Percentiles rank a stretch among this genome's conserved stretches.
Conservation (phyloP, 2,329 filamentous ascomycete species). For the Paraconiothyrium brasiliense region DNA sequence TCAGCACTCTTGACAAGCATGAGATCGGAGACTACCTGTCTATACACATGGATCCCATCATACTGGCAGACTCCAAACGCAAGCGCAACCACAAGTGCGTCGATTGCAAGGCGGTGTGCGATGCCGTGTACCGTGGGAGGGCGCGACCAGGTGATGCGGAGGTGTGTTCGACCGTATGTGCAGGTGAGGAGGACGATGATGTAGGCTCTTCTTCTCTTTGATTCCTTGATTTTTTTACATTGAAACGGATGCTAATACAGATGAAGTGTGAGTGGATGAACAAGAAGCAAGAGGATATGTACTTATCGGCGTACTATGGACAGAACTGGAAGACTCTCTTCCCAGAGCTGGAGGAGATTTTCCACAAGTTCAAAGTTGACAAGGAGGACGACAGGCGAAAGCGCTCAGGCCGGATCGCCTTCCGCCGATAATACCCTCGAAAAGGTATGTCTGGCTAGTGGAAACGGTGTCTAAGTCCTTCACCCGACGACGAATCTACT, state of each 20-base stretch:
- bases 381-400: too few relatives aligned
- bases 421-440: not conserved
- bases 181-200: not conserved
- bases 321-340: not conserved
- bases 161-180: not conserved
- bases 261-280: not conserved
- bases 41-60: not conserved
- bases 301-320: not conserved
- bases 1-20: not conserved
- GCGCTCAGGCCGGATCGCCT: not conserved
- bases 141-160: not conserved
- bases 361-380: not conserved
- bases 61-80: not conserved
- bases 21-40: not conserved
- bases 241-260: not conserved
- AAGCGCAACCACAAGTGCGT: not conserved
- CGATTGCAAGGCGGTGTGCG: not conserved
- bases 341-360: not conserved
- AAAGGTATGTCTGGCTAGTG: too few relatives aligned
- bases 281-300: not conserved
- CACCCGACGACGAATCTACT: too few relatives aligned
- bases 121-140: not conserved
- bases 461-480: too few relatives aligned
- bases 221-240: not conserved
- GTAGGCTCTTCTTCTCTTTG: not conserved